Evolutionary conservation across 352 stramenopile species (phyloP).

Genomic region (Aphanomyces stellatus): DNA sequence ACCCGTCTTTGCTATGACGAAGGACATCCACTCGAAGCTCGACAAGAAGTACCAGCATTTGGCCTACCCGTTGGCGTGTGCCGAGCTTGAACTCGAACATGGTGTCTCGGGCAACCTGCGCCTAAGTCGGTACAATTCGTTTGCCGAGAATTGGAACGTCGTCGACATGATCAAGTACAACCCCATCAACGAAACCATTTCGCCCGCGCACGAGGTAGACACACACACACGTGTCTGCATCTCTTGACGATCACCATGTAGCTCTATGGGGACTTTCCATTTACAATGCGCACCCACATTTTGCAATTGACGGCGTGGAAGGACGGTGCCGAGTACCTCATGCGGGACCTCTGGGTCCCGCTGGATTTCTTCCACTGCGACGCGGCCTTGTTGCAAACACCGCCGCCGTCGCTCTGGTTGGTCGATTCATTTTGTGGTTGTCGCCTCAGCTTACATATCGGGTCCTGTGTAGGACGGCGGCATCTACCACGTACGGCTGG

Average conservation of each 20-base stretch:
- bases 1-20: conserved; percentile 38
- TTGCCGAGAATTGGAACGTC: conserved; percentile 84
- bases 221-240: neutral
- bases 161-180: conserved; percentile 74
- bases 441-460: neutral
- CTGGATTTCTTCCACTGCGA: conserved; percentile 64
- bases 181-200: conserved; percentile 39
- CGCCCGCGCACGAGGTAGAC: too few species aligned
- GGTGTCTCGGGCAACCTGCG: conserved; percentile 64
- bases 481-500: conserved; percentile 61
- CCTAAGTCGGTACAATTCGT: conserved; percentile 69
- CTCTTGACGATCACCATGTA: neutral
- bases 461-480: conserved; percentile 25
- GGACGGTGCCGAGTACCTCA: conserved; percentile 63
- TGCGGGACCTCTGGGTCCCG: conserved; percentile 51
- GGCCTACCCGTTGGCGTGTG: conserved; percentile 56
- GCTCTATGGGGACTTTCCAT: conserved; percentile 52
- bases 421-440: too few species aligned
- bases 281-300: conserved; percentile 60
- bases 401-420: conserved; percentile 46
- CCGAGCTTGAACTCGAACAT: conserved; percentile 41
- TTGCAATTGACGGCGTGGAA: conserved; percentile 73
- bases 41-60: conserved; percentile 43
- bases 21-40: conserved; percentile 46
- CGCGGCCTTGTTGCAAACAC: conserved; percentile 56